Evolutionary conservation across 1,284 basidiomycete species (phyloP).

Genomic region (Fomitopsis pinicola): DNA sequence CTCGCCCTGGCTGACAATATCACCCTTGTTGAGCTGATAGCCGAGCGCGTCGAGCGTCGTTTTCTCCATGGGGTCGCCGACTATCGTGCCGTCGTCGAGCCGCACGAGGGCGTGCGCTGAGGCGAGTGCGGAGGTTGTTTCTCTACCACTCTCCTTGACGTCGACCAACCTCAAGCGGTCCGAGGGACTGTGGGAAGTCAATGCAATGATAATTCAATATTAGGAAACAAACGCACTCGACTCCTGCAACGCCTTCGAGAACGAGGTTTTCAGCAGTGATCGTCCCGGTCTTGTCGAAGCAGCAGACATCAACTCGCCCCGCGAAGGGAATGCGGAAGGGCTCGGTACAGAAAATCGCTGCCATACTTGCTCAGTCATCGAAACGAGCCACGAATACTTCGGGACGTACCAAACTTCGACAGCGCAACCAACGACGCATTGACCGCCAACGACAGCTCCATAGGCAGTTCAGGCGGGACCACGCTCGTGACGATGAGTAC

Average conservation of each 20-base stretch:
- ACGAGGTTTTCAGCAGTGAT: constrained; percentile 96
- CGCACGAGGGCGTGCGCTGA: constrained; percentile 94
- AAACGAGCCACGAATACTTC: not conserved
- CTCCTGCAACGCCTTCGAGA: constrained; percentile 85
- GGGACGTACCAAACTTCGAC: constrained; percentile 75
- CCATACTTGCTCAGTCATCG: not conserved
- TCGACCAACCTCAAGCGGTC: constrained; percentile 70
- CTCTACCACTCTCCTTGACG: constrained; percentile 70
- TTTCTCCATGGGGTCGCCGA: constrained; percentile 99
- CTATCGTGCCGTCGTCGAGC: constrained; percentile 88
- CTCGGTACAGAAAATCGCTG: constrained; percentile 96
- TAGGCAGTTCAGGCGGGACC: constrained; percentile 92
- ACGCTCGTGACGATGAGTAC: constrained; percentile 94
- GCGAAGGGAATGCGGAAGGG: constrained; percentile 95
- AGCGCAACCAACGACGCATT: constrained; percentile 92
- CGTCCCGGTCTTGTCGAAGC: constrained; percentile 97
- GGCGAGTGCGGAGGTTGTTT: constrained; percentile 88
- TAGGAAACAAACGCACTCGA: constrained; percentile 55
- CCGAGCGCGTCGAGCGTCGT: constrained; percentile 90
- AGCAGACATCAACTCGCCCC: constrained; percentile 92
- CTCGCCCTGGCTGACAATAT: constrained; percentile 60
- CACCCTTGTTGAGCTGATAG: constrained; percentile 82
- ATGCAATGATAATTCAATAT: constrained; percentile 3
- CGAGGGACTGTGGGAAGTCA: constrained; percentile 35
- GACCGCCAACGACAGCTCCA: constrained; percentile 93